These are phyloP conservation scores for Phytophthora capsici DNA, from an alignment of 352 stramenopile species.

Conservation along the genomic window DNA sequence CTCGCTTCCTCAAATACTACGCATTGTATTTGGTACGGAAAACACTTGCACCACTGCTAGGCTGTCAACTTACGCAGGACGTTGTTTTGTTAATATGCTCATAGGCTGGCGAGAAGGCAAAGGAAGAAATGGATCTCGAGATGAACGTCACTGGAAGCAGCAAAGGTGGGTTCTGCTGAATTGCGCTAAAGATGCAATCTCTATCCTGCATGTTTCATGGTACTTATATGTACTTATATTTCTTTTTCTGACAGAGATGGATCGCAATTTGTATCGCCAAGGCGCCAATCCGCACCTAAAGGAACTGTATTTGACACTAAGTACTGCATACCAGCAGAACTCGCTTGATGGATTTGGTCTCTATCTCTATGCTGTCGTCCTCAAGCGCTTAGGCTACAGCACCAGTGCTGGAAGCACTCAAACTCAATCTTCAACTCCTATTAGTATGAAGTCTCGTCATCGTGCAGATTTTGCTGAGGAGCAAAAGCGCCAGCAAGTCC, in stretches of 20 bases:
- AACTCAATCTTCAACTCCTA: constrained; percentile 42
- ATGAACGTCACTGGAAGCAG: constrained; percentile 65
- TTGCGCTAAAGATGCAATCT: too few relatives aligned
- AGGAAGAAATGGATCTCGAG: constrained; percentile 80
- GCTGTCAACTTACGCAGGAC: background rate
- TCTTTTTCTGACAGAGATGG: constrained; percentile 32
- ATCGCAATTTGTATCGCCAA: constrained; percentile 46
- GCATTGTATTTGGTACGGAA: constrained; percentile 69
- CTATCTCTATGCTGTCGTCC: constrained; percentile 83
- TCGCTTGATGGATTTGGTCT: constrained; percentile 76
- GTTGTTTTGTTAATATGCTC: background rate
- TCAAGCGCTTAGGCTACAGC: constrained; percentile 68
- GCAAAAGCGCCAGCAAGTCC: constrained; percentile 45
- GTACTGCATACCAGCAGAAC: constrained; percentile 52
- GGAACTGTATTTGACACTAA: constrained; percentile 67
- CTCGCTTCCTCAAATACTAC: constrained; percentile 80
- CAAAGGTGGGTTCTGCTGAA: constrained; percentile 21
- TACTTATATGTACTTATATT: background rate
- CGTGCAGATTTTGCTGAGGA: constrained; percentile 43
- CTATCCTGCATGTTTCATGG: background rate
- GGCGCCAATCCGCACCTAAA: constrained; percentile 76
- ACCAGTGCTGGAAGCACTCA: constrained; percentile 57
- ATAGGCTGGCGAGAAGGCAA: constrained; percentile 81
- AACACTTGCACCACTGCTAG: background rate
- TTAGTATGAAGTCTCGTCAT: constrained; percentile 44